phyloP scores from a whole-genome alignment of 306 rosid species.

The Malus sieversii region DNA sequence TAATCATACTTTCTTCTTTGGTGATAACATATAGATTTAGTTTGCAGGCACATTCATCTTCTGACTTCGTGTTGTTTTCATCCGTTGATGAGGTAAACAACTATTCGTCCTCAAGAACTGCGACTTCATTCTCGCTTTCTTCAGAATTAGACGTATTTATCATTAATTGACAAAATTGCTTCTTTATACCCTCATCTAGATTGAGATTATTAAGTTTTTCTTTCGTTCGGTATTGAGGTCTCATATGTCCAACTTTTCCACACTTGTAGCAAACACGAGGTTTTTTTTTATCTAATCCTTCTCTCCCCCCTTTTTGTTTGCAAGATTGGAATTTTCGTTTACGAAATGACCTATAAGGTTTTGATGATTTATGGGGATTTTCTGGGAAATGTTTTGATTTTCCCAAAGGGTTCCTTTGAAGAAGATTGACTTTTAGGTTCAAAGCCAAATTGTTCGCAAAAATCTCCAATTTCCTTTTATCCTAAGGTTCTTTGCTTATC shows the following conservation, averaged over 20 bases:
- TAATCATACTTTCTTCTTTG: background rate
- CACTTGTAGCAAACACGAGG: background rate
- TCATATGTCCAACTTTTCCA: background rate
- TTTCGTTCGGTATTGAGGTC: background rate
- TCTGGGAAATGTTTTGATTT: background rate
- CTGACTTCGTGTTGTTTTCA: accelerated
- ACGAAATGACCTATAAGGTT: background rate
- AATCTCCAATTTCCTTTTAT: background rate
- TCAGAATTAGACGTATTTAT: background rate
- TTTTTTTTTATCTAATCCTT: background rate
- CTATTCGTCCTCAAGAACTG: background rate
- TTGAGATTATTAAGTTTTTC: background rate
- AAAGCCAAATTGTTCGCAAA: background rate
- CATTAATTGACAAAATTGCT: background rate
- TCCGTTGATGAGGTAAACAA: background rate
- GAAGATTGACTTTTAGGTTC: background rate
- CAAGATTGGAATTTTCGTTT: background rate
- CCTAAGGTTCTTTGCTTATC: background rate
- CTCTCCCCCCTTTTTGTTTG: background rate
- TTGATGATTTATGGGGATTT: background rate
- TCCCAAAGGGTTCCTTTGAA: background rate
- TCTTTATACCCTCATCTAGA: background rate
- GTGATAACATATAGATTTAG: background rate
- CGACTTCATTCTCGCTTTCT: background rate
- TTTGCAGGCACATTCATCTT: background rate